phyloP scores from a whole-genome alignment of 257 asterid species.

The Phtheirospermum japonicum region DNA sequence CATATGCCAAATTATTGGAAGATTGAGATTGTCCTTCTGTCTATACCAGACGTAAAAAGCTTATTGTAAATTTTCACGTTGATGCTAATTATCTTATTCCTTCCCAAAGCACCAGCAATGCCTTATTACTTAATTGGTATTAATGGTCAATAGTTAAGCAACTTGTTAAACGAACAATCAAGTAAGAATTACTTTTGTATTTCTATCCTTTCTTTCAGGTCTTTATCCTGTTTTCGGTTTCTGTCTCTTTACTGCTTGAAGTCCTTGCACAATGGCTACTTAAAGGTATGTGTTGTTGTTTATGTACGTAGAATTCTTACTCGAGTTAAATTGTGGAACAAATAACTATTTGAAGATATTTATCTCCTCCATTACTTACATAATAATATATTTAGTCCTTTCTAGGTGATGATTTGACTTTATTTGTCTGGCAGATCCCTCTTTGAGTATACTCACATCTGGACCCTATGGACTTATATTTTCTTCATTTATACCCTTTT shows the following conservation, averaged over 20 bases:
- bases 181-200: constrained; percentile 9
- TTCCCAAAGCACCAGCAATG: not conserved
- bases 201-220: constrained; percentile 49
- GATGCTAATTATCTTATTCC: not conserved
- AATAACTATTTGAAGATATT: not conserved
- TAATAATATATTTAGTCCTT: constrained; percentile 13
- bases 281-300: constrained; percentile 89
- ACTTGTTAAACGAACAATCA: not conserved
- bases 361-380: not conserved
- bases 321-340: not conserved
- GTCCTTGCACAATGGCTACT: constrained; percentile 55
- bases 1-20: constrained; percentile 19
- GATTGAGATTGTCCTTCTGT: not conserved
- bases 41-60: not conserved
- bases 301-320: not conserved
- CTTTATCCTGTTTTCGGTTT: constrained; percentile 73
- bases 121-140: not conserved
- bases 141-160: not conserved
- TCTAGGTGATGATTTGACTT: constrained; percentile 25
- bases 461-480: constrained; percentile 96
- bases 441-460: constrained; percentile 70
- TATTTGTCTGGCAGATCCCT: constrained; percentile 73
- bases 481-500: constrained; percentile 92
- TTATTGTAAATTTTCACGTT: too few species aligned
- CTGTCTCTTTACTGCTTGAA: constrained; percentile 59